Conservation (phyloP, 1,139 yeast genomes). For the Pichia cactophila region DNA sequence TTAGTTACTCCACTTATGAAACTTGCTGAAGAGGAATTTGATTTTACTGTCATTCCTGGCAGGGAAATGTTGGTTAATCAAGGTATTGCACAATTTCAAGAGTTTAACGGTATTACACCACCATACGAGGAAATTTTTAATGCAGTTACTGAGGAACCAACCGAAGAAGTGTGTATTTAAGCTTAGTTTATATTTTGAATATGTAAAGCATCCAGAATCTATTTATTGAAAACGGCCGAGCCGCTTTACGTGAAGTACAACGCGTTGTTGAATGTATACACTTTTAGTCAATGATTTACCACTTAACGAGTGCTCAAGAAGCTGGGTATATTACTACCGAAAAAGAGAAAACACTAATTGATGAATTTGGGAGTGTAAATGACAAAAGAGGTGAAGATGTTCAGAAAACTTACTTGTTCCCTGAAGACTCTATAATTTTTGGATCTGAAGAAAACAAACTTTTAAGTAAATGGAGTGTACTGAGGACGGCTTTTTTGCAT, state of each 20-base stretch:
- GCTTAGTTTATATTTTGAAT: neutral
- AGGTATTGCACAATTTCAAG: constrained; percentile 77
- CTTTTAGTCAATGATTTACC: neutral
- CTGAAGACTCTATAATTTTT: constrained; percentile 7
- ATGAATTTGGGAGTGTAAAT: neutral
- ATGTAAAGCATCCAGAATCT: neutral
- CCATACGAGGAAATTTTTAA: constrained; percentile 53
- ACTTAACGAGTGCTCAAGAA: neutral
- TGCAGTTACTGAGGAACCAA: constrained; percentile 39
- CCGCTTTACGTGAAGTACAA: neutral
- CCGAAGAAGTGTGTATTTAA: neutral
- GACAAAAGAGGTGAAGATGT: neutral
- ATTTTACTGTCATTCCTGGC: constrained; percentile 78
- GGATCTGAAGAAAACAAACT: neutral
- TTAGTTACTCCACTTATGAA: constrained; percentile 76
- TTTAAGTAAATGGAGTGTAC: constrained; percentile 1
- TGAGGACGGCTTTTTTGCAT: neutral
- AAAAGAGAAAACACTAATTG: neutral
- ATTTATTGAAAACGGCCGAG: neutral
- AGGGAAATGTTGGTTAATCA: constrained; percentile 87
- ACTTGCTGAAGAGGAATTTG: constrained; percentile 50
- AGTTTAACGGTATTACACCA: constrained; percentile 67
- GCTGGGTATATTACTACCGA: neutral
- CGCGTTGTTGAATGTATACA: no score
- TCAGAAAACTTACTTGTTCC: neutral